Base-by-base conservation (phyloP, 192 early-diverging fungal species). In the Ambispora gerdemannii region DNA sequence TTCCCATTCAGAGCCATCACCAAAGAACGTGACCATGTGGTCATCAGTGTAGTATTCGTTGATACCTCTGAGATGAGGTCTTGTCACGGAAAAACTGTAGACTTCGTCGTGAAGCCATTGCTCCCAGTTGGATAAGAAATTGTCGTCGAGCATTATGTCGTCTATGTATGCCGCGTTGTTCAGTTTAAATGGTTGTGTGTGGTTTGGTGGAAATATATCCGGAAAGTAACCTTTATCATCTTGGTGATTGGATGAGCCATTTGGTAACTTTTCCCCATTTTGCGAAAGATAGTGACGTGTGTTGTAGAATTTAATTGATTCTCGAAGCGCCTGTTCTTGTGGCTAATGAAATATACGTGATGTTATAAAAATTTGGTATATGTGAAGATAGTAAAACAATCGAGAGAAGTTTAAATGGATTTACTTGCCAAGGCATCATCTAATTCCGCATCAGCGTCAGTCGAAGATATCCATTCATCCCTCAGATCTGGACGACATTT, bases 391-490 rank as follows among this genome's bases (percentile, higher is more conserved):
- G 17, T 25, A 49, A 63, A 31, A 38, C 28, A 38, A 56, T 50
- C 60, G 28, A 27, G 22, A 32, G 65, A 56, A 50, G 59, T 32
- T 63, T n/a, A n/a, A n/a, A n/a, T n/a, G n/a, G 28, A 35, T 28
- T 36, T 25, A 38, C 63, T 70, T 78, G 88, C 88, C 72, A 88
- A 62, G 17, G 88, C 89, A 32, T 93, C 90, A 34, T 93, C 90
- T 20, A 84, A 53, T 66, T 92, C 88, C 10, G 78, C 77, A 31
- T 93, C 91, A 1, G 79, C 74, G 60, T 93, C 91, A 1, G 75
- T 71, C 13, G 86, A 84, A 6, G 83, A 76, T 2, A 93, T 77
- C 80, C 87, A 92, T 31, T 92, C 88, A 70, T 93, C 91, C 15
- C 77, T 70, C 28, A 92, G 67, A 66, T 79, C 80, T 0, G 89